Conservation (phyloP, 306 rosid species). For the Crataegus laevigata region DNA sequence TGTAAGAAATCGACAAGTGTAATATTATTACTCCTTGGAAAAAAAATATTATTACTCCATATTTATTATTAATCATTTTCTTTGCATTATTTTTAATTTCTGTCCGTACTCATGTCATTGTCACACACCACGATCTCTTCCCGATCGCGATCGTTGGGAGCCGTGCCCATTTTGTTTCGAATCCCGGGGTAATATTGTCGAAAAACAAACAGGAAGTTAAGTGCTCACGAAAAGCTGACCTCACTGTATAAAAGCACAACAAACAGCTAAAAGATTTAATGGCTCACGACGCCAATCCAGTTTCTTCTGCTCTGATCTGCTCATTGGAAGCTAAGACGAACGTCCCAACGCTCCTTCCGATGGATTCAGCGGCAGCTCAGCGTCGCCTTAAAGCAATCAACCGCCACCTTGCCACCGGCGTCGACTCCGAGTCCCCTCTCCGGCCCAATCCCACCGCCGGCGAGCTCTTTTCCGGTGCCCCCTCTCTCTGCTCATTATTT, state of each 20-base stretch:
- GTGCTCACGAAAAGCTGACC: not conserved
- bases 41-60: no score
- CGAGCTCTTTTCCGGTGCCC: conserved; percentile 65
- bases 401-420: conserved; percentile 42
- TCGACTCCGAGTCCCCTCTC: conserved; percentile 45
- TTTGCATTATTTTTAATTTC: not conserved
- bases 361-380: conserved; percentile 65
- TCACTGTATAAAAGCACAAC: not conserved
- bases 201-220: not conserved
- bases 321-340: not conserved
- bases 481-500: not conserved
- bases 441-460: conserved; percentile 54
- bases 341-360: not conserved
- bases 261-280: not conserved
- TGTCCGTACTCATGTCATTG: not conserved
- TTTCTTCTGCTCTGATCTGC: not conserved
- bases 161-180: not conserved
- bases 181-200: not conserved
- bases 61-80: not conserved
- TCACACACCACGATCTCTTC: not conserved
- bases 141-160: not conserved
- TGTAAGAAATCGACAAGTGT: no score
- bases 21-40: not conserved
- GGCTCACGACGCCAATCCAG: not conserved
- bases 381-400: conserved; percentile 69